phyloP scores from a whole-genome alignment of 2,329 filamentous ascomycete species.

The Pseudogymnoascus sp. region DNA sequence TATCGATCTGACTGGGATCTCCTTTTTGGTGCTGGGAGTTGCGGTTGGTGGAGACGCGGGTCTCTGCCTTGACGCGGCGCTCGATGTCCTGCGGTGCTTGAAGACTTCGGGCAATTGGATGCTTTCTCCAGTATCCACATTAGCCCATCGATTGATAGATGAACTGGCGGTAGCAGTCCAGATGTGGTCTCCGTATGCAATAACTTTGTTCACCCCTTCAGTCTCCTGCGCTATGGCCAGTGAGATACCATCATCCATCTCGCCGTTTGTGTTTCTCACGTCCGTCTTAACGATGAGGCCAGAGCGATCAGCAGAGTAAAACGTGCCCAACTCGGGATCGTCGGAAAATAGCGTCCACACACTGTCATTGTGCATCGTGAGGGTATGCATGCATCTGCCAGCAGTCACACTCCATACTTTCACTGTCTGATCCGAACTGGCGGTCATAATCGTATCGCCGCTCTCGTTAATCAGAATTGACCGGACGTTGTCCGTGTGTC shows the following conservation, averaged over 20 bases:
- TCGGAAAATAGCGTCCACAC: slow-evolving; percentile 94
- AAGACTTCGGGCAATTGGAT: slow-evolving; percentile 55
- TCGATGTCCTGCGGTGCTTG: slow-evolving; percentile 42
- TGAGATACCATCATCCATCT: slow-evolving; percentile 80
- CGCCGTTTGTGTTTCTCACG: slow-evolving; percentile 61
- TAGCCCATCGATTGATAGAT: slow-evolving; percentile 66
- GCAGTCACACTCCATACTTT: slow-evolving; percentile 97
- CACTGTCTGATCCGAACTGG: slow-evolving; percentile 91
- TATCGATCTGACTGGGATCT: slow-evolving; percentile 70
- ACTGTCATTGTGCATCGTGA: slow-evolving; percentile 98
- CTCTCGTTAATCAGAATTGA: slow-evolving; percentile 83
- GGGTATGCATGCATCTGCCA: slow-evolving; percentile 91
- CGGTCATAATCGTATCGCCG: slow-evolving; percentile 86
- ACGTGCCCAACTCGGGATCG: slow-evolving; percentile 74
- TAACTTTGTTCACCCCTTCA: slow-evolving; percentile 64
- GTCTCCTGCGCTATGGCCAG: slow-evolving; percentile 90
- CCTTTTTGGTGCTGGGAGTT: slow-evolving; percentile 41
- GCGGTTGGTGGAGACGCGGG: slow-evolving; percentile 30
- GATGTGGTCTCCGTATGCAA: slow-evolving; percentile 46
- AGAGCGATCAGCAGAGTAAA: slow-evolving; percentile 90
- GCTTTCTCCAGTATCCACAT: slow-evolving; percentile 71
- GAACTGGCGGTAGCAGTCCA: slow-evolving; percentile 69
- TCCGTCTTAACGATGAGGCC: slow-evolving; percentile 96
- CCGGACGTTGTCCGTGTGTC: slow-evolving; percentile 89
- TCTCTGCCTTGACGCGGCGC: slow-evolving; percentile 33